Evolutionary conservation across 306 rosid genomes (phyloP), one percentile per base, ranked within the genome.

Genomic region (Cucurbita ficifolia): DNA sequence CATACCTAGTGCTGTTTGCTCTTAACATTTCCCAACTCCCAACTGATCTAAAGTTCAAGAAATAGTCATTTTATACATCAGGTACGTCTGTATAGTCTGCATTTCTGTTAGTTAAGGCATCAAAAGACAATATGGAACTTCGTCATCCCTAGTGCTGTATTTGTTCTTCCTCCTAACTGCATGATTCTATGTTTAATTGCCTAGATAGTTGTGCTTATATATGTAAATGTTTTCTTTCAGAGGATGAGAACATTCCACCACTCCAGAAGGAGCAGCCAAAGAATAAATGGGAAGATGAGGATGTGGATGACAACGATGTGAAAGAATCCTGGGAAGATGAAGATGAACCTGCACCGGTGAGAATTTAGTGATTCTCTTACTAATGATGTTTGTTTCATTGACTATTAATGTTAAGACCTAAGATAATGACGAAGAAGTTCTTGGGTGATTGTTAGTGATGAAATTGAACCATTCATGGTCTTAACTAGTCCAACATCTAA

Each of bases 301-400:
- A 94, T 67, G 82, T 79, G 21, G 98, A 94, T 70, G 96, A 88
- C 16, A 79, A 90, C 80, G 97, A 87, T 73, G 84, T 94, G 68
- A 94, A 87, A 83, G 97, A 90, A 2, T 90, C 96, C 16, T 94
- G 98, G 98, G 98, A 94, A 81, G 98, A 94, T 79, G 90, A 86
- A 0, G 98, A 90, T 43, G 97, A 90, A 79, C 89, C 88, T 76
- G 85, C 86, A 46, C 87, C 73, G 80, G 98, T 90, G 83, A 63
- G 88, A 11, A 45, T 48, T 39, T 60, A 75, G 12, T 75, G 33
- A 46, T 55, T 35, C 18, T 49, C n/a, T 35, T 42, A 14, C 14
- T 33, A 46, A 36, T 12, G n/a, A 10, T 36, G 36, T 53, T 33
- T n/a, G 16, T 51, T 71, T 61, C 68, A 7, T 61, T 36, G 39